Percentiles rank a stretch among this genome's conserved stretches.
These are phyloP conservation scores for Plasmopara viticola DNA, from an alignment of 352 stramenopile genomes.

Conservation along the genomic window DNA sequence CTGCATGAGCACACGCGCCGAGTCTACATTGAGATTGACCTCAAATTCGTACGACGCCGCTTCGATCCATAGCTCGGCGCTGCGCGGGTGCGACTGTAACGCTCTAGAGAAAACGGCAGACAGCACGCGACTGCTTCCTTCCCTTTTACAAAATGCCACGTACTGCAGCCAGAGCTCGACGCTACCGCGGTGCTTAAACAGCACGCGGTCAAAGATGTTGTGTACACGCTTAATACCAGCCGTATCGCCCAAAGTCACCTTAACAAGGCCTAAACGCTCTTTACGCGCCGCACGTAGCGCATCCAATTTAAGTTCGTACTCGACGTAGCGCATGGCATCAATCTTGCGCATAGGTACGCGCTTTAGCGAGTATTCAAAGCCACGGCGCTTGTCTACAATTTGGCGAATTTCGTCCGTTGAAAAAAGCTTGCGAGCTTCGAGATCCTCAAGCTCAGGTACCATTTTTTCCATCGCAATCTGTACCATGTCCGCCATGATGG, in stretches of 20 bases:
- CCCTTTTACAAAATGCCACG: constrained; percentile 79
- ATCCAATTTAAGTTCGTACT: constrained; percentile 91
- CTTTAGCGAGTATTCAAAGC: constrained; percentile 91
- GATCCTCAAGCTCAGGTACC: constrained; percentile 91
- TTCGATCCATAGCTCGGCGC: constrained; percentile 85
- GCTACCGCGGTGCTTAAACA: constrained; percentile 85
- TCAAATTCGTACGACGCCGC: constrained; percentile 88
- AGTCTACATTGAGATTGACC: constrained; percentile 78
- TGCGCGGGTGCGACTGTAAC: constrained; percentile 82
- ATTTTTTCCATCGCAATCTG: constrained; percentile 92
- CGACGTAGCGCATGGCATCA: constrained; percentile 90
- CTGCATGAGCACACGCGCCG: constrained; percentile 87
- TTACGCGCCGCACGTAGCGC: constrained; percentile 82
- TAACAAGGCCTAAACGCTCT: constrained; percentile 54
- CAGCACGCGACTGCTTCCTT: constrained; percentile 60
- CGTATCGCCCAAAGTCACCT: constrained; percentile 68
- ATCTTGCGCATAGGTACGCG: constrained; percentile 86
- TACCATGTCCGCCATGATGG: constrained; percentile 88
- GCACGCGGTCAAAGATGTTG: constrained; percentile 80
- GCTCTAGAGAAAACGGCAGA: constrained; percentile 80
- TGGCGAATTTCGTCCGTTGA: constrained; percentile 82
- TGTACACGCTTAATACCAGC: constrained; percentile 67
- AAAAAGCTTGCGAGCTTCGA: constrained; percentile 85
- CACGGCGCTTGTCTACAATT: constrained; percentile 83
- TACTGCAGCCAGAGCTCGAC: constrained; percentile 90